Evolutionary conservation across 1,284 basidiomycete genomes (phyloP), one percentile per base, ranked within the genome.

Genomic region (Cryptococcus deneoformans): DNA sequence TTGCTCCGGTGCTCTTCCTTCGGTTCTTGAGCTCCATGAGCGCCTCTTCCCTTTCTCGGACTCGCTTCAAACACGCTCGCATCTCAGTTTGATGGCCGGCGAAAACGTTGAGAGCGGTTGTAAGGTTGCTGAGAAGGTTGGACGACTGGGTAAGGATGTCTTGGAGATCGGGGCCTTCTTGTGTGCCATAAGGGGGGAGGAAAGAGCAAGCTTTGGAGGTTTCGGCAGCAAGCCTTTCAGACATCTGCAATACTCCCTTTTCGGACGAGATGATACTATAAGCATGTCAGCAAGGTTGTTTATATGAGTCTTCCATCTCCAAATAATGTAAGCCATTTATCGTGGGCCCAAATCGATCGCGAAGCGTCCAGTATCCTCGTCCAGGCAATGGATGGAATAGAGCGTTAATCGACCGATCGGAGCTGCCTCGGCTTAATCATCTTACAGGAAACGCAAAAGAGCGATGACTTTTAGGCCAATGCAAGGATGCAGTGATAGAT

Each of bases 141-240:
- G 86, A 82, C 4, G 89, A 88, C 46, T 88, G 87, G 16, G 81
- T 81, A 6, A 92, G 82, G 35, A 88, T 85, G 68, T 96, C 91
- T 85, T 92, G 70, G 5, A 67, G 63, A 54, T 96, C 94, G 46
- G 92, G 88, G 5, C 93, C 93, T 78, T 96, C 92, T 20, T 87
- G 86, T 42, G 82, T 77, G 5, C 90, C 91, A 87, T 92, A 97
- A 24, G 80, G 72, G 80, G 72, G 83, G 57, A 96, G 77, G 0
- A 87, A 84, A 62, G 91, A 87, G 0, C 87, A 84, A 1, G 90
- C 86, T 70, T 87, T 89, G 83, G 86, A 29, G 87, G 82, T 71
- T 81, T 87, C 74, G 87, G 85, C 39, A 12, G 70, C 67, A 12
- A 76, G 60, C 24, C 65, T 65, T 52, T 78, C 86, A 61, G 79